Conservation (phyloP, 495 filamentous ascomycete genomes). For the Hyaloscypha bicolor region DNA sequence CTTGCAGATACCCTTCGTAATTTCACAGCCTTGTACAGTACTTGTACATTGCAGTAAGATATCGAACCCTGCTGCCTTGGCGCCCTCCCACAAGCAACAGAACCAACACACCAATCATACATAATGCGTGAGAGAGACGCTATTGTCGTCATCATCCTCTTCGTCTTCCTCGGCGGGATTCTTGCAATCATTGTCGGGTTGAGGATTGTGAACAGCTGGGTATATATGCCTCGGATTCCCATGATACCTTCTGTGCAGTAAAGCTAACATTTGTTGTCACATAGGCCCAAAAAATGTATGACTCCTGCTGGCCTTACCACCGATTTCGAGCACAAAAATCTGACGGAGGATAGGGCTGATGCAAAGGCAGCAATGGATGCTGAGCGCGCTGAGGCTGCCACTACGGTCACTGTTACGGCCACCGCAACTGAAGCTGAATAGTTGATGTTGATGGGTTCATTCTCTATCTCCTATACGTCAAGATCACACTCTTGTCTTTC, state of each 20-base stretch:
- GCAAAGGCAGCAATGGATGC: constrained; percentile 3
- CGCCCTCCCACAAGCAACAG: not conserved
- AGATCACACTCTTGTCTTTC: not conserved
- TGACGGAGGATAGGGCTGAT: constrained; percentile 2
- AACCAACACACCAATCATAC: not conserved
- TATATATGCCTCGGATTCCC: not conserved
- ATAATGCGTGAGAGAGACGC: constrained; percentile 1
- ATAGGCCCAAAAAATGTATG: constrained; percentile 15
- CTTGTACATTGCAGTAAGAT: not conserved
- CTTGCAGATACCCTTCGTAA: not conserved
- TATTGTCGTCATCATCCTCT: constrained; percentile 1
- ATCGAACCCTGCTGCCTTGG: not conserved
- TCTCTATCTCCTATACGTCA: not conserved
- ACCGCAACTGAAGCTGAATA: not conserved
- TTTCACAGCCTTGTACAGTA: not conserved
- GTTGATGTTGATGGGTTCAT: not conserved
- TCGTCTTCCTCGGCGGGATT: not conserved
- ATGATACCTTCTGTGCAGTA: not conserved
- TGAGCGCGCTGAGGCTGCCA: not conserved
- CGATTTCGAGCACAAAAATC: not conserved
- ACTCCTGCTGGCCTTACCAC: not conserved
- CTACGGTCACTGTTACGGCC: not conserved
- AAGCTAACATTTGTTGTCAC: not conserved
- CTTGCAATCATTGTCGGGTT: not conserved
- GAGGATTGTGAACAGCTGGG: constrained; percentile 7